phyloP scores from a whole-genome alignment of 352 stramenopile genomes.

The Phytophthora constricta region DNA sequence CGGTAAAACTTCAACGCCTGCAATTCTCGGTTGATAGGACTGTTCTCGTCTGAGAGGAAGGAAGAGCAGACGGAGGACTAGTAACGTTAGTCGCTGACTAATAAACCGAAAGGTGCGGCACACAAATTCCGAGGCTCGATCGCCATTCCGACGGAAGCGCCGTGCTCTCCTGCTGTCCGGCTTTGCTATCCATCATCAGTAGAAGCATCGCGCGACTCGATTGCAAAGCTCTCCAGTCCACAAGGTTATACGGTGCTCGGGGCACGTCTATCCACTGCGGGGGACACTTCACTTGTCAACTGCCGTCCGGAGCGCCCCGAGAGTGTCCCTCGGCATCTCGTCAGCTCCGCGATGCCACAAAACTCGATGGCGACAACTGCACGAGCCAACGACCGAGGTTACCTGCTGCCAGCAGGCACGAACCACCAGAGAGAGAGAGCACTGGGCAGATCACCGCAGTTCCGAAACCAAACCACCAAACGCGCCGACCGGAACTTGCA shows the following conservation, averaged over 20 bases:
- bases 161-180: too few relatives aligned
- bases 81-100: too few relatives aligned
- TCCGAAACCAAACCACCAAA: slow-evolving; percentile 13
- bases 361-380: slow-evolving; percentile 16
- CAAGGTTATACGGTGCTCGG: slow-evolving; percentile 12
- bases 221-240: background rate
- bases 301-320: slow-evolving; percentile 5
- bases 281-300: slow-evolving; percentile 11
- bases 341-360: slow-evolving; percentile 20
- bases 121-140: too few relatives aligned
- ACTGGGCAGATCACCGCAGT: slow-evolving; percentile 1
- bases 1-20: slow-evolving; percentile 13
- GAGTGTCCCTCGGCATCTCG: slow-evolving; percentile 15
- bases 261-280: slow-evolving; percentile 28
- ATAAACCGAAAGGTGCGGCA: too few relatives aligned
- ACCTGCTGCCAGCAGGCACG: background rate
- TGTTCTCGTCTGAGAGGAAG: too few relatives aligned
- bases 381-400: slow-evolving; percentile 7
- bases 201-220: slow-evolving; percentile 14
- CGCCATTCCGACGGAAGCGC: too few relatives aligned
- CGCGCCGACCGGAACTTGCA: background rate
- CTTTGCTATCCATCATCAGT: too few relatives aligned
- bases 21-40: too few relatives aligned
- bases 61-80: too few relatives aligned
- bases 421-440: slow-evolving; percentile 13